Evolutionary conservation across 140 eudicot genomes (phyloP).

Genomic region (Stevia rebaudiana): DNA sequence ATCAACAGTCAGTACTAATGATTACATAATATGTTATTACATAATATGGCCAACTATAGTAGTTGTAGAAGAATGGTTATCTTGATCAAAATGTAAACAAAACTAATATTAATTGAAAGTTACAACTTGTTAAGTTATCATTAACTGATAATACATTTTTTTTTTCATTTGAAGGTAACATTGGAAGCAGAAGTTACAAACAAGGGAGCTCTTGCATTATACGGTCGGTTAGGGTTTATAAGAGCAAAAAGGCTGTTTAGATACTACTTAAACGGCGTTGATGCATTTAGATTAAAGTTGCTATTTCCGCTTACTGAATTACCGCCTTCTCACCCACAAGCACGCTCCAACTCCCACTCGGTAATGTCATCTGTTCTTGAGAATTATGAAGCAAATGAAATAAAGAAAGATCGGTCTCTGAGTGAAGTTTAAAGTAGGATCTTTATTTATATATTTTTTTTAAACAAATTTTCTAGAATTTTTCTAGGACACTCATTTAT

Average conservation of each 20-base stretch:
- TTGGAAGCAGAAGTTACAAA: conserved; percentile 97
- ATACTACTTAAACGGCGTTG: conserved; percentile 88
- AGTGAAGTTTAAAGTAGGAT: neutral
- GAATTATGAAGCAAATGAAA: conserved; percentile 20
- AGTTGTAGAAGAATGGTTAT: too few species aligned
- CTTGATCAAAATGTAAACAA: too few species aligned
- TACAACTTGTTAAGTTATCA: neutral
- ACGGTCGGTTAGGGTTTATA: conserved; percentile 83
- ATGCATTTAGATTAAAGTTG: conserved; percentile 82
- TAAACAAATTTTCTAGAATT: too few species aligned
- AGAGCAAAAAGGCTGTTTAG: conserved; percentile 88
- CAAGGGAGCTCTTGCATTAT: conserved; percentile 91
- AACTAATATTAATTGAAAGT: neutral
- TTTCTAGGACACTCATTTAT: too few species aligned
- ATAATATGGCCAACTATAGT: too few species aligned
- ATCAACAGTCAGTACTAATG: neutral
- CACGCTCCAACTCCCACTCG: conserved; percentile 20
- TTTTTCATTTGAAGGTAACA: conserved; percentile 52
- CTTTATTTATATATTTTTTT: neutral
- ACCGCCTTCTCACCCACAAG: conserved; percentile 17
- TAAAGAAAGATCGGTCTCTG: conserved; percentile 8
- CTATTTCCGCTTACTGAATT: conserved; percentile 63
- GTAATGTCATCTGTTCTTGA: conserved; percentile 31
- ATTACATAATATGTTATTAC: too few species aligned
- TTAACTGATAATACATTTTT: conserved; percentile 4